Percentiles rank a stretch among this genome's conserved stretches.
These are phyloP conservation scores for Rhodotorula sp. DNA, from an alignment of 1,284 basidiomycete genomes.

Conservation along the genomic window DNA sequence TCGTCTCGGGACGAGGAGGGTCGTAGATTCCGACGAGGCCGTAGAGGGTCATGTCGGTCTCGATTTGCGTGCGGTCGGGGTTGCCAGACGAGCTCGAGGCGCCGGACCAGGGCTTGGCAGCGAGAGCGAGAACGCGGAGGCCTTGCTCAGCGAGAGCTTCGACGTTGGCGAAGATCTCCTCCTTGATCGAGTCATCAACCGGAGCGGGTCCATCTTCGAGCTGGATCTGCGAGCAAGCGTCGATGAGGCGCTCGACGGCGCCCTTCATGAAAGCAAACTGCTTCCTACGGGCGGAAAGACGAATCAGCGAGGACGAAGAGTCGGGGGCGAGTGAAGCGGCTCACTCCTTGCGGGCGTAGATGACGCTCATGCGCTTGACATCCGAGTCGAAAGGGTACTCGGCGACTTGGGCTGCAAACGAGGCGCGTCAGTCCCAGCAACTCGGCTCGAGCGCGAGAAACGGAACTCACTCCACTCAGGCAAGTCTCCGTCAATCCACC, in stretches of 20 bases:
- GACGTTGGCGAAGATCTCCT: conserved; percentile 56
- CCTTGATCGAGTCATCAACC: conserved; percentile 50
- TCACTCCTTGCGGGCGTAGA: conserved; percentile 48
- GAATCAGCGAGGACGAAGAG: not conserved
- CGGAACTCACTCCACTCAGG: conserved; percentile 34
- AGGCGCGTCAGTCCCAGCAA: too few species aligned
- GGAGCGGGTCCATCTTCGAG: conserved; percentile 44
- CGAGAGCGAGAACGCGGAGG: conserved; percentile 55
- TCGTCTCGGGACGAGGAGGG: conserved; percentile 67
- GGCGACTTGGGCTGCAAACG: conserved; percentile 43
- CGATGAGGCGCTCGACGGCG: conserved; percentile 63
- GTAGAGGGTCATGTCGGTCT: conserved; percentile 61
- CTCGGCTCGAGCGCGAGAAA: not conserved
- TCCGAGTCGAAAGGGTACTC: conserved; percentile 58
- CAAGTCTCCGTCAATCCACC: conserved; percentile 25
- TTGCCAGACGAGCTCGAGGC: conserved; percentile 13
- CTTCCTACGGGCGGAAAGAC: conserved; percentile 16
- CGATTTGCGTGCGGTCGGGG: conserved; percentile 56
- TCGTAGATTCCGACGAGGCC: conserved; percentile 67
- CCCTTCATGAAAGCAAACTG: conserved; percentile 59
- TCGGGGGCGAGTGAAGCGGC: not conserved
- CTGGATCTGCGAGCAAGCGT: conserved; percentile 54
- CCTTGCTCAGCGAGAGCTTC: conserved; percentile 62
- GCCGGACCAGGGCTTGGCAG: conserved; percentile 44
- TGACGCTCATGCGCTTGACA: conserved; percentile 63